Evolutionary conservation across 441 rosid genomes (phyloP).

Genomic region (Cnidoscolus chayamansa): DNA sequence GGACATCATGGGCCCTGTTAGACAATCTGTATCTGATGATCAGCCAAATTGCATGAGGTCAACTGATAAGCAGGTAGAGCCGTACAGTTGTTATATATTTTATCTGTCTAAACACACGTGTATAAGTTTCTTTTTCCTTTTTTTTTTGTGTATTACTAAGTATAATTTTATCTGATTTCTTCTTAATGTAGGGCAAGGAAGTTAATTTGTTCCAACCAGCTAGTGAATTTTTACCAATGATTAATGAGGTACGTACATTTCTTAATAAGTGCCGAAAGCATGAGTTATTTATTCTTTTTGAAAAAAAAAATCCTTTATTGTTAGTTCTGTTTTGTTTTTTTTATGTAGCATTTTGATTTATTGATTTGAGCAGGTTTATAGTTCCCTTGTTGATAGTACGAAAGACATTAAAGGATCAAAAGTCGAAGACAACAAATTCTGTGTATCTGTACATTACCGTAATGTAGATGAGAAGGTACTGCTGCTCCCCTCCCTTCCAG

Average conservation of each 20-base stretch:
- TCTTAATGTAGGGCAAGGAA: slow-evolving; percentile 54
- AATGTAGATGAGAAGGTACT: slow-evolving; percentile 76
- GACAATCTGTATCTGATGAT: slow-evolving; percentile 40
- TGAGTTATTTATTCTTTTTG: background rate
- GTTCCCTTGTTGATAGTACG: slow-evolving; percentile 59
- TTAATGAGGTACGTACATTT: slow-evolving; percentile 51
- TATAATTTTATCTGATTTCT: slow-evolving; percentile 21
- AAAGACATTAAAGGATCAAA: slow-evolving; percentile 65
- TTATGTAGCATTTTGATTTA: slow-evolving; percentile 11
- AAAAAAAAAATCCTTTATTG: too few species aligned
- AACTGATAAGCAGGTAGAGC: slow-evolving; percentile 52
- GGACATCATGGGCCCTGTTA: slow-evolving; percentile 86
- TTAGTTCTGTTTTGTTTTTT: background rate
- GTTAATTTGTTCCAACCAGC: slow-evolving; percentile 92
- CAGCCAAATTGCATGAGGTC: slow-evolving; percentile 42
- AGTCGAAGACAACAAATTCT: slow-evolving; percentile 90
- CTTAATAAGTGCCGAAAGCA: background rate
- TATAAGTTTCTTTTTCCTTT: background rate
- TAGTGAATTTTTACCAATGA: slow-evolving; percentile 79
- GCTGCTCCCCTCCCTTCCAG: background rate
- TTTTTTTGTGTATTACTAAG: background rate
- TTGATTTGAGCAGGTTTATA: slow-evolving; percentile 48
- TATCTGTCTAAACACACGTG: background rate
- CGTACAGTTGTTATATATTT: background rate
- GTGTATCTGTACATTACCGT: slow-evolving; percentile 91